phyloP scores from a whole-genome alignment of 2,329 filamentous ascomycete genomes.

The Blastomyces emzantsi region DNA sequence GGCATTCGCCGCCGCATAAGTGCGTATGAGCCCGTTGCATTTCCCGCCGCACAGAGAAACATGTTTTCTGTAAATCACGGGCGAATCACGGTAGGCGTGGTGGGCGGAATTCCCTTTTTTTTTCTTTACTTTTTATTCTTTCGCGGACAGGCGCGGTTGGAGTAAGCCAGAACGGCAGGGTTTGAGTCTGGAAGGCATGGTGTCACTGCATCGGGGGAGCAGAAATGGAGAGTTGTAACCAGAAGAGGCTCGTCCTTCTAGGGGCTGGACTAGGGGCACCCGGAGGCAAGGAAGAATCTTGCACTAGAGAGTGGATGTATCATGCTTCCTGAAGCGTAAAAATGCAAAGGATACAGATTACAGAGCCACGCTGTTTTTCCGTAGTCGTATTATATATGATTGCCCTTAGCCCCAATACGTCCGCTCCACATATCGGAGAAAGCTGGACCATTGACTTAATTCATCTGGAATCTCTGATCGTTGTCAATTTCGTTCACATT shows the following conservation, averaged over 20 bases:
- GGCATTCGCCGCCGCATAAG: background rate
- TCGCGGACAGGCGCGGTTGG: background rate
- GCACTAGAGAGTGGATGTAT: background rate
- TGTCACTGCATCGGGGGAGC: background rate
- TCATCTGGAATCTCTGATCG: background rate
- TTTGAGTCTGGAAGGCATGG: background rate
- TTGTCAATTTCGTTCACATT: background rate
- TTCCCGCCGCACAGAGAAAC: background rate
- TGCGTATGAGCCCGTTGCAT: background rate
- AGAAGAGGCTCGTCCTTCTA: too few species aligned
- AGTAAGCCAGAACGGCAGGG: background rate
- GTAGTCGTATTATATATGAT: background rate
- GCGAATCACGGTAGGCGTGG: background rate
- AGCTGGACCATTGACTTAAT: background rate
- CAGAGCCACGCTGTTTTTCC: background rate
- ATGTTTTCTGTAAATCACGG: background rate
- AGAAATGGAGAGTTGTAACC: background rate
- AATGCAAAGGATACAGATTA: background rate
- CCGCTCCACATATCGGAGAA: background rate
- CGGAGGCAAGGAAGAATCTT: slow-evolving; percentile 1
- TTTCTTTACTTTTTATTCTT: background rate
- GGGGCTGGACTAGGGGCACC: background rate
- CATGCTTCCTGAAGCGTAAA: background rate
- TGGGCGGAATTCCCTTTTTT: background rate
- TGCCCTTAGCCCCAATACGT: background rate